These are phyloP conservation scores for Pseudocercospora ulei DNA, from an alignment of 2,329 filamentous ascomycete genomes.

Conservation along the genomic window DNA sequence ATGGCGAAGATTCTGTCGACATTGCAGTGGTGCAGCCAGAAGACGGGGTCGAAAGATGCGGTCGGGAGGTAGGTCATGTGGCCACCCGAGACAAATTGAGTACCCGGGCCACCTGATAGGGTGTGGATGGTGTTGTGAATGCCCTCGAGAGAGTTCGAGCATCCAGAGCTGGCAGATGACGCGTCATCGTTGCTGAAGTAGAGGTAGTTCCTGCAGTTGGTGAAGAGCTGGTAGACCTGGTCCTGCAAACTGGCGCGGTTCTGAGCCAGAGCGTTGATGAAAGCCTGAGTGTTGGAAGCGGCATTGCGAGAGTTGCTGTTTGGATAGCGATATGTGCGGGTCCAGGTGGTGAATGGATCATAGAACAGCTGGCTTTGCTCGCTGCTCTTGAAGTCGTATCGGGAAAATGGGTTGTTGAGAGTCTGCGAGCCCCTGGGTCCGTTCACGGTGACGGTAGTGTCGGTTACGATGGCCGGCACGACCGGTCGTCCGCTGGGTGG, in stretches of 20 bases:
- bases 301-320: constrained; percentile 21
- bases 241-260: constrained; percentile 22
- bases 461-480: constrained; percentile 23
- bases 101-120: constrained; percentile 22
- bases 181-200: constrained; percentile 26
- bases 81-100: constrained; percentile 18
- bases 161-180: constrained; percentile 18
- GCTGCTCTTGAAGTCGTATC: constrained; percentile 23
- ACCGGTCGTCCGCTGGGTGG: constrained; percentile 12
- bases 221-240: constrained; percentile 27
- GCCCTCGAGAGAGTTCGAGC: constrained; percentile 25
- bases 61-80: constrained; percentile 32
- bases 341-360: constrained; percentile 23
- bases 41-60: constrained; percentile 31
- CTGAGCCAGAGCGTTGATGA: constrained; percentile 18
- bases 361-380: constrained; percentile 20
- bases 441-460: constrained; percentile 22
- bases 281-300: constrained; percentile 15
- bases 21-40: constrained; percentile 34
- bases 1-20: constrained; percentile 32
- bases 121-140: constrained; percentile 29
- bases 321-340: constrained; percentile 24
- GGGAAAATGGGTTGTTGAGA: constrained; percentile 28
- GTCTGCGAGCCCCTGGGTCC: constrained; percentile 20
- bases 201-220: constrained; percentile 23